A percentile compares a stretch with the other conserved stretches of the same genome.
phyloP scores from a whole-genome alignment of 192 early-diverging fungal species.

The Coemansia sp. region DNA sequence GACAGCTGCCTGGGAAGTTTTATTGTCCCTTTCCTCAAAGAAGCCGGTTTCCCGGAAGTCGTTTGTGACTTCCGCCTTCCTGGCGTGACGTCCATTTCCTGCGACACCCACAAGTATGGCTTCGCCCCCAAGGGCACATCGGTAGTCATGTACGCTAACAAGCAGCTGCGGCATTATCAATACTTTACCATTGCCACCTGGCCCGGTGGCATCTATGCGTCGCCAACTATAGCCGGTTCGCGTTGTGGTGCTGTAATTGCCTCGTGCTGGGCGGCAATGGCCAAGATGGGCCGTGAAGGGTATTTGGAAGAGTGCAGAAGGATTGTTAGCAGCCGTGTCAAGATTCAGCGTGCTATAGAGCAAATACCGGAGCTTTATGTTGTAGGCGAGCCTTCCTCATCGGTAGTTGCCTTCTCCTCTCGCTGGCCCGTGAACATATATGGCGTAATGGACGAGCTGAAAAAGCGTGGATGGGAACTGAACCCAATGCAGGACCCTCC shows the following conservation, averaged over 20 bases:
- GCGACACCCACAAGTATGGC: slow-evolving; percentile 98
- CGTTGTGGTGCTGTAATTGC: slow-evolving; percentile 88
- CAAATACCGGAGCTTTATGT: slow-evolving; percentile 68
- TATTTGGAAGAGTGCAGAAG: slow-evolving; percentile 79
- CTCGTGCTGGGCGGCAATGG: slow-evolving; percentile 92
- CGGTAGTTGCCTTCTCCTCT: slow-evolving; percentile 83
- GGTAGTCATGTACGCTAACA: slow-evolving; percentile 85
- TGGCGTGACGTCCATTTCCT: slow-evolving; percentile 92
- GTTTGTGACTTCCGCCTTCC: slow-evolving; percentile 85
- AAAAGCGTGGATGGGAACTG: slow-evolving; percentile 78
- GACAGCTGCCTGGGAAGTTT: slow-evolving; percentile 97
- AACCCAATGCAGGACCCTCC: slow-evolving; percentile 86
- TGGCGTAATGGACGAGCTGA: slow-evolving; percentile 79
- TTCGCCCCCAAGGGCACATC: slow-evolving; percentile 98
- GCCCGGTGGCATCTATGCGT: slow-evolving; percentile 95
- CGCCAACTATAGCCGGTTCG: slow-evolving; percentile 87
- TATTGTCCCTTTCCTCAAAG: slow-evolving; percentile 88
- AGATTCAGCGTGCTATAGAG: slow-evolving; percentile 62
- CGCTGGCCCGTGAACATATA: slow-evolving; percentile 73
- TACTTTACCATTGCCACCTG: slow-evolving; percentile 90
- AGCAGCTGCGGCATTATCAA: slow-evolving; percentile 80
- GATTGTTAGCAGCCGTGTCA: slow-evolving; percentile 72
- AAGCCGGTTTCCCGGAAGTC: slow-evolving; percentile 82
- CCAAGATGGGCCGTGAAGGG: slow-evolving; percentile 81
- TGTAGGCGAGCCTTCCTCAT: slow-evolving; percentile 77